Evolutionary conservation across 495 filamentous ascomycete species (phyloP).

Genomic region (Haplographium delicatum): DNA sequence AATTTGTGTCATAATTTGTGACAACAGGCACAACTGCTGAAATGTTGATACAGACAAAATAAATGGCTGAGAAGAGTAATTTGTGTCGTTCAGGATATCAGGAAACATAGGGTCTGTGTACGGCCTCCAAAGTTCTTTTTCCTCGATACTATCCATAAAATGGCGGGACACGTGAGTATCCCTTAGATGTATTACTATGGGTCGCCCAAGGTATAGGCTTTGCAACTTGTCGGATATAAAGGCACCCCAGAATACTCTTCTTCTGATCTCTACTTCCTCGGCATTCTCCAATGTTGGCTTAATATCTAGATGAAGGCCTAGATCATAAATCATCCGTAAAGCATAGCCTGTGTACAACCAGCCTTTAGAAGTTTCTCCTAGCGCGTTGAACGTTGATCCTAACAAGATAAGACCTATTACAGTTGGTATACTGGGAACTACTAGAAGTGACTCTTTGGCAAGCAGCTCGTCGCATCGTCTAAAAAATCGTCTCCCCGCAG

Average conservation of each 20-base stretch:
- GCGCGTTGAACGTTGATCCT: background rate
- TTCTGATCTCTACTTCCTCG: slow-evolving; percentile 8
- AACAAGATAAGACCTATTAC: background rate
- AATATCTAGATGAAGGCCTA: slow-evolving; percentile 4
- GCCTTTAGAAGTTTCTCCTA: background rate
- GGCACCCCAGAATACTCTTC: slow-evolving; percentile 34
- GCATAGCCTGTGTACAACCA: slow-evolving; percentile 1
- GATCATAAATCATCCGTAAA: background rate
- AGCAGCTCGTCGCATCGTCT: background rate
- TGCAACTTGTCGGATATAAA: slow-evolving; percentile 36
- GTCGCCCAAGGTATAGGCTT: slow-evolving; percentile 32
- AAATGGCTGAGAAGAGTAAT: background rate
- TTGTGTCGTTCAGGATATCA: no score
- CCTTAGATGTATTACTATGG: slow-evolving; percentile 15
- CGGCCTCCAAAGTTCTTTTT: slow-evolving; percentile 30
- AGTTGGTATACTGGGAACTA: background rate
- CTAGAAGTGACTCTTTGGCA: background rate
- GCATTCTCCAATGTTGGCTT: background rate
- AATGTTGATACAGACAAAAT: background rate
- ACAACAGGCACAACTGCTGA: background rate
- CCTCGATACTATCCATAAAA: slow-evolving; percentile 30
- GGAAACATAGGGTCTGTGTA: slow-evolving; percentile 11
- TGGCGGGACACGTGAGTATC: slow-evolving; percentile 26
- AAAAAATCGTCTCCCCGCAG: slow-evolving; percentile 5
- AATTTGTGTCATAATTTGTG: background rate